Evolutionary conservation across 1,284 basidiomycete genomes (phyloP), one percentile per base, ranked within the genome.

Genomic region (Pseudozyma flocculosa): DNA sequence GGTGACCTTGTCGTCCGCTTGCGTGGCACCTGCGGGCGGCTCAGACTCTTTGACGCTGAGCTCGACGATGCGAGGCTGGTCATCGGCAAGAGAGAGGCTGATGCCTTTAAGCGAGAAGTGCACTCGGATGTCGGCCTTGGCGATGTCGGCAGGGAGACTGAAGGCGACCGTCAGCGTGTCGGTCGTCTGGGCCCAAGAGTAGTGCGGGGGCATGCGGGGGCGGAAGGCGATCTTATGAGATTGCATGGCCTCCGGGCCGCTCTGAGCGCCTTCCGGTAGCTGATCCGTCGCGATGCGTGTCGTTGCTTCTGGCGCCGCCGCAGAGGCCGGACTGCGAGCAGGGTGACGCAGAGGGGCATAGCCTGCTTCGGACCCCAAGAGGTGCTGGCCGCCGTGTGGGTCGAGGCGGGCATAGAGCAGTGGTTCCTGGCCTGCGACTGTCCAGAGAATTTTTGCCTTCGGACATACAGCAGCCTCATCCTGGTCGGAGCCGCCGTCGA

Each of bases 151-250:
- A 0, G 90, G 90, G 2, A 96, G 82, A 1, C 89, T 85, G 68
- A 96, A 87, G 0, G 86, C 87, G 53, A 96, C 78, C 0, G 89
- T 92, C 37, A 96, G 80, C 0, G 87, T 85, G 72, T 92, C 89
- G 2, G 84, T 76, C 3, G 88, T 87, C 75, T 97, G 93, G 0
- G 86, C 89, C 93, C 93, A 97, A 0, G 89, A 88, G 78, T 91
- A 95, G 1, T 61, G 65, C 2, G 68, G 62, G 2, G 57, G 48
- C 36, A 42, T 26, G 5, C 54, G 57, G 34, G 54, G 42, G 37
- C 46, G 18, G 43, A 14, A 23, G 8, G 43, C 24, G 14, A 18
- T 18, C n/a, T n/a, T n/a, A n/a, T n/a, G n/a, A n/a, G n/a, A n/a
- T n/a, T n/a, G n/a, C 29, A 22, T 19, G 5, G 41, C n/a, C 36